A percentile compares a stretch with the other conserved stretches of the same genome.
phyloP scores from a whole-genome alignment of 169 alveolate genomes.

The Cryptosporidium ryanae region DNA sequence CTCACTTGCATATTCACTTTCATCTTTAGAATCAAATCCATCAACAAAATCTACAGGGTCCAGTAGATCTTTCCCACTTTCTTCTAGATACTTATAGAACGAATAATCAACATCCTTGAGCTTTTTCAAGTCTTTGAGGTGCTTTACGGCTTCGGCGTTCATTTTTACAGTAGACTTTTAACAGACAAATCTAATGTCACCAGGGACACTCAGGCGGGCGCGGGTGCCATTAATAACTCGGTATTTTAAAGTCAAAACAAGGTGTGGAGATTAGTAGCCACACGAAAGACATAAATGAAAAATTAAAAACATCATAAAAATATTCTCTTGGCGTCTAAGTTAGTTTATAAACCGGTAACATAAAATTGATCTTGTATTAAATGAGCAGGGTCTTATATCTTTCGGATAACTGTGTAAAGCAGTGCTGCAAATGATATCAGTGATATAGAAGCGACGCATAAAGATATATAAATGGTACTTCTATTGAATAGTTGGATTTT shows the following conservation, averaged over 20 bases:
- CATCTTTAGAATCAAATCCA: conserved; percentile 7
- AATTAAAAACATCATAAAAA: no score
- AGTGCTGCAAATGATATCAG: conserved; percentile 1
- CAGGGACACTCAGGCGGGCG: not conserved
- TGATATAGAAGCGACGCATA: conserved; percentile 20
- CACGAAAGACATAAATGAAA: no score
- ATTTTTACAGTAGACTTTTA: not conserved
- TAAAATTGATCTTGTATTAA: no score
- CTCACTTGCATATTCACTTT: not conserved
- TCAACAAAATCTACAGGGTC: conserved; percentile 19
- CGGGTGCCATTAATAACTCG: not conserved
- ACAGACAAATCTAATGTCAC: conserved; percentile 6
- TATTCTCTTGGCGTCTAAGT: no score
- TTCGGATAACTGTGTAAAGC: conserved; percentile 1
- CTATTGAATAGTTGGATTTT: not conserved
- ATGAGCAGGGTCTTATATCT: not conserved
- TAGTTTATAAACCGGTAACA: no score
- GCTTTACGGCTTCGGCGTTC: conserved; percentile 18
- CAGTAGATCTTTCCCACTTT: conserved; percentile 33
- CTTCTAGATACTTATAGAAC: conserved; percentile 45
- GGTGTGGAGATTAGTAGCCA: no score
- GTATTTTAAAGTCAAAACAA: no score
- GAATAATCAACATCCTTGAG: conserved; percentile 40
- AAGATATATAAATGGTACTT: not conserved
- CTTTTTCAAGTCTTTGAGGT: conserved; percentile 35